Base-by-base conservation (phyloP, 31 red algal species). In the Porphyra umbilicalis region DNA sequence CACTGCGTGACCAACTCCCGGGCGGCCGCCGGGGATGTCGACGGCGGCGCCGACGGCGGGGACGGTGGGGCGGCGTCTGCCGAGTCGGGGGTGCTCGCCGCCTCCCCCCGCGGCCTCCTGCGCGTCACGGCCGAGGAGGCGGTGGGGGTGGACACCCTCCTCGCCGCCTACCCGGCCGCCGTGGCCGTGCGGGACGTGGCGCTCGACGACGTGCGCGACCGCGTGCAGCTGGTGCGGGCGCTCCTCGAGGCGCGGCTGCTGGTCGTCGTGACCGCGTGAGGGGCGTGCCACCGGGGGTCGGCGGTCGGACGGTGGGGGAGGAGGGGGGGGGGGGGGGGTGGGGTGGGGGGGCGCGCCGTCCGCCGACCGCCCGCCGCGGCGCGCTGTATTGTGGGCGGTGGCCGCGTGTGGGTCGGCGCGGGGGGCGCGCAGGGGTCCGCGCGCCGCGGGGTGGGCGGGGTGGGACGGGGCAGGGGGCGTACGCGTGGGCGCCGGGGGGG, bases 181-280 rank as follows among this genome's bases (percentile, higher is more conserved):
- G 76, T 94, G 79, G 6, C 67, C 2, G 91, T 94, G 67, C 37
- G 77, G 15, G 87, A 89, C 8, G 35, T 94, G 83, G 78, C 83
- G 33, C 75, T 94, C 76, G 76, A 35, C 4, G 35, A 68, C 10
- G 36, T 25, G 36, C 38, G 79, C 14, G 91, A 94, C 76, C 57
- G 80, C 2, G 44, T 81, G 6, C 86, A 94, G 35, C 44, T 94
- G 36, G 91, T 80, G 75, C 38, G 36, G 16, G 86, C 77, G 10
- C 67, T 94, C 46, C 39, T 89, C n/a, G 87, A 94, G 25, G 86
- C 89, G 87, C 80, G 91, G 33, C n/a, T 94, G 35, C 35, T 88
- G 30, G 33, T 78, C 25, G 34, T 39, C 18, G 39, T 85, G 30
- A 29, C 25, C 57, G 57, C 57, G 25, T 71, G 30, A 20, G 25